Percentiles rank a stretch among this genome's conserved stretches.
Conservation (phyloP, 1,284 basidiomycete species). For the Stygiomarasmius scandens region DNA sequence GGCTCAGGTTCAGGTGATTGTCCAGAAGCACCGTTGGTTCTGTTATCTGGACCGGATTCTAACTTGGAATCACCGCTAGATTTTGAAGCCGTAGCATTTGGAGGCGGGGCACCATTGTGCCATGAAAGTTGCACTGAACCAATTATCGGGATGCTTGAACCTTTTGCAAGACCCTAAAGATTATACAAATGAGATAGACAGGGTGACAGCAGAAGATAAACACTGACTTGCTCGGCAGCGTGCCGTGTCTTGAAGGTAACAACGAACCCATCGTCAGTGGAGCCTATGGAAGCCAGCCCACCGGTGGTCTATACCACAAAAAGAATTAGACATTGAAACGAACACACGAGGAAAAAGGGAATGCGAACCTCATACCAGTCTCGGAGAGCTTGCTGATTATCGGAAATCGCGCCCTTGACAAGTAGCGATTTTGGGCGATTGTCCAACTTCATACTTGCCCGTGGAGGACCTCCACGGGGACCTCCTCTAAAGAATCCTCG, state of each 20-base stretch:
- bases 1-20: constrained; percentile 12
- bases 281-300: constrained; percentile 65
- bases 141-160: constrained; percentile 60
- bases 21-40: constrained; percentile 15
- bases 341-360: constrained; percentile 12
- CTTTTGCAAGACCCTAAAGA: constrained; percentile 67
- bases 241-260: constrained; percentile 69
- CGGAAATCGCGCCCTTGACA: constrained; percentile 67
- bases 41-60: too few relatives aligned
- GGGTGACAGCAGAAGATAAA: background rate
- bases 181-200: background rate
- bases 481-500: constrained; percentile 67
- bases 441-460: constrained; percentile 84
- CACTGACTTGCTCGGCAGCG: constrained; percentile 73
- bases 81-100: constrained; percentile 15
- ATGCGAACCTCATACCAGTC: constrained; percentile 81
- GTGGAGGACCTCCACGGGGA: constrained; percentile 36
- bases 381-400: constrained; percentile 61
- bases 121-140: constrained; percentile 69
- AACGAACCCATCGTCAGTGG: constrained; percentile 52
- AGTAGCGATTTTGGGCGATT: constrained; percentile 85
- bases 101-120: constrained; percentile 47
- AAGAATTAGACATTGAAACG: background rate
- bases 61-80: background rate
- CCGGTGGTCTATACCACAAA: constrained; percentile 53